Percentiles rank a stretch among this genome's conserved stretches.
phyloP scores from a whole-genome alignment of 192 early-diverging fungal genomes.

The Mortierella hygrophila region DNA sequence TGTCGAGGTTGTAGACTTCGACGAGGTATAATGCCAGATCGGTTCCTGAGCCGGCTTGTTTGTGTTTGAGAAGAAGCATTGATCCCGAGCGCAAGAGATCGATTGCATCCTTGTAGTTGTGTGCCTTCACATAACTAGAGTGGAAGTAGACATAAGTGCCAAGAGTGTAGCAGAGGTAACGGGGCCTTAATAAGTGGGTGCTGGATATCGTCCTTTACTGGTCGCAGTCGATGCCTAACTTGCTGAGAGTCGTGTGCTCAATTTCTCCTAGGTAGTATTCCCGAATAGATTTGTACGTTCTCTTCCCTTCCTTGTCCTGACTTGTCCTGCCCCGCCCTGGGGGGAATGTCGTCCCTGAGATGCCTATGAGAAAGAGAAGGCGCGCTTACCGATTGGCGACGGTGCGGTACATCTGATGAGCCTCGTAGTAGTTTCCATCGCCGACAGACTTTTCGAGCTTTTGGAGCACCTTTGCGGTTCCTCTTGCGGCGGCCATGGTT shows the following conservation, averaged over 20 bases:
- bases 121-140: conserved; percentile 87
- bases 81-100: conserved; percentile 86
- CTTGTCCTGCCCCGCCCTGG: not conserved
- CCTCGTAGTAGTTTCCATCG: conserved; percentile 94
- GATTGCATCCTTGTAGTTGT: conserved; percentile 81
- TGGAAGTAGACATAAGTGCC: not conserved
- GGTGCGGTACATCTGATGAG: conserved; percentile 97
- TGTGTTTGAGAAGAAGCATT: conserved; percentile 78
- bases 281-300: not conserved
- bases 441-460: conserved; percentile 76
- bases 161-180: not conserved
- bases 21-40: conserved; percentile 88
- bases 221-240: not conserved
- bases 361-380: not conserved
- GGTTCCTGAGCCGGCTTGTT: conserved; percentile 85
- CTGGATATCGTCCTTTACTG: too few species aligned
- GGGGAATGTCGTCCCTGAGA: not conserved
- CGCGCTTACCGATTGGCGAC: conserved; percentile 80
- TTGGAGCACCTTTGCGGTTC: conserved; percentile 74
- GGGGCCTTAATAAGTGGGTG: too few species aligned
- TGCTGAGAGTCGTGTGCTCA: not conserved
- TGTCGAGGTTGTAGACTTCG: conserved; percentile 80
- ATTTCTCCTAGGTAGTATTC: not conserved
- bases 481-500: conserved; percentile 53
- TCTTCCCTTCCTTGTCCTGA: not conserved